Evolutionary conservation across 2,329 filamentous ascomycete species (phyloP), one percentile per base, ranked within the genome.

Genomic region (Macrophomina phaseolina): DNA sequence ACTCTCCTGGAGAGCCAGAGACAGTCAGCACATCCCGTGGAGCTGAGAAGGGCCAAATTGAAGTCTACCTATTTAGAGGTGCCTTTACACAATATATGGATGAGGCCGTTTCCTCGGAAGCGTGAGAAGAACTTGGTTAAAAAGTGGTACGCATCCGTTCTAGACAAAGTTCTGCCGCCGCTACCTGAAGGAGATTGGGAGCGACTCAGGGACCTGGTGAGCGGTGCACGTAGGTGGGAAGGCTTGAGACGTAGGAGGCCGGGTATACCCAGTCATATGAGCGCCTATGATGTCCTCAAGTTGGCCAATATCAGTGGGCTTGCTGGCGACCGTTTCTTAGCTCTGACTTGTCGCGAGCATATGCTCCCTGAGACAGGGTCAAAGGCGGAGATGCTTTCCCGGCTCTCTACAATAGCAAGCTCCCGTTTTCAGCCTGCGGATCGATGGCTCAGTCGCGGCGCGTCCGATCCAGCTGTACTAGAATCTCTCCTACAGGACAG

Each of bases 11-110:
- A 55, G 32, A 70, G 72, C 9, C 77, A 79, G 69, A 48, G 28
- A 30, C 16, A 9, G 12, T 6, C 45, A 40, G 32, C 63, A 30
- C 63, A 49, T n/a, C 40, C 53, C 9, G 46, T 65, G 8, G 63
- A 56, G 32, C 66, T 75, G 28, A 65, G 70, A 53, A 68, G 71
- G 36, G 66, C 63, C 48, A 71, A 64, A 73, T 72, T 75, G 68
- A 81, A 70, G 67, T 68, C 66, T 9, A 55, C 67, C 12, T 55
- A 67, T 48, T 23, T 80, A 14, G 72, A 71, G 11, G 78, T 82
- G 23, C 80, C 82, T n/a, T 74, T 76, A 49, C 75, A 75, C 65
- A 85, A 85, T 64, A 71, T 74, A 18, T 84, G 83, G 82, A 72
- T 75, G 60, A 77, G 80, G 5, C 79, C 81, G 1, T 81, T 84